These are phyloP conservation scores for Cyathus striatus DNA, from an alignment of 768 basidiomycete genomes.

Conservation along the genomic window DNA sequence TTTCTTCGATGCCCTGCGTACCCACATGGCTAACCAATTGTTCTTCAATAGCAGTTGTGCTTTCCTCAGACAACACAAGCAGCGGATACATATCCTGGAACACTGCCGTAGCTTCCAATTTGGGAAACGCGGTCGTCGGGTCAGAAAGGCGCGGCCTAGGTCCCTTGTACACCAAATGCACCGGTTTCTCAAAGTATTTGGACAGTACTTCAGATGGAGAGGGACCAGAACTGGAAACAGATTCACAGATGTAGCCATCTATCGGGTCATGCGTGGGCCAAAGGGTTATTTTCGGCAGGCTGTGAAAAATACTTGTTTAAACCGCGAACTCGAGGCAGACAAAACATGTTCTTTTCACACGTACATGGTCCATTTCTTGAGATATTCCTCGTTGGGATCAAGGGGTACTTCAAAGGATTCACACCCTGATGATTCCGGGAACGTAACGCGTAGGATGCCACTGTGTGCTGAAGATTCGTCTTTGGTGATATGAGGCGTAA, in stretches of 20 bases:
- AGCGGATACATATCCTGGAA: slow-evolving; percentile 75
- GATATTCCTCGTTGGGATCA: slow-evolving; percentile 40
- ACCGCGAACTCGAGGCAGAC: no score
- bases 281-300: slow-evolving; percentile 49
- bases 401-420: slow-evolving; percentile 57
- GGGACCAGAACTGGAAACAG: slow-evolving; percentile 21
- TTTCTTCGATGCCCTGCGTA: slow-evolving; percentile 40
- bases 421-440: slow-evolving; percentile 56
- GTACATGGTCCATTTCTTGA: slow-evolving; percentile 56
- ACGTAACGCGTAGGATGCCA: slow-evolving; percentile 48
- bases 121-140: slow-evolving; percentile 50
- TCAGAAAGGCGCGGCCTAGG: slow-evolving; percentile 43
- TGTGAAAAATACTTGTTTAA: no score
- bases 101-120: slow-evolving; percentile 47
- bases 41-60: slow-evolving; percentile 45
- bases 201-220: slow-evolving; percentile 55
- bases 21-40: slow-evolving; percentile 42
- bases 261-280: slow-evolving; percentile 37
- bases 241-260: slow-evolving; percentile 65
- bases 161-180: slow-evolving; percentile 67
- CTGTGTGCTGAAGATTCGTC: slow-evolving; percentile 40
- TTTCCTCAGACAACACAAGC: slow-evolving; percentile 64
- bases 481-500: slow-evolving; percentile 47
- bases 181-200: slow-evolving; percentile 53
- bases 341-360: no score